Evolutionary conservation across 805 yeast species (phyloP).

Genomic region (Yarrowia deformans): DNA sequence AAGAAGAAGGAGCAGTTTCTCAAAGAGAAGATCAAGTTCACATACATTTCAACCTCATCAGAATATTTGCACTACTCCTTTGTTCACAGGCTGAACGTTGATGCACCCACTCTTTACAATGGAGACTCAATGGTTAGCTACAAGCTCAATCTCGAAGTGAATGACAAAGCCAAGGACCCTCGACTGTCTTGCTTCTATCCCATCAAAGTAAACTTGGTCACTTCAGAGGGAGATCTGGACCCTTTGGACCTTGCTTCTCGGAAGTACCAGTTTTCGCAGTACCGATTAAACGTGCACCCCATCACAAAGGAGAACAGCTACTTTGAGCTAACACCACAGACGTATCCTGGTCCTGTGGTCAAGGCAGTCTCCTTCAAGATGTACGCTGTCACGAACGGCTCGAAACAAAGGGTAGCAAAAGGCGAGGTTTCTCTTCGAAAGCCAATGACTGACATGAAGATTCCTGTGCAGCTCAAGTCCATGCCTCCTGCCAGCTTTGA

Average conservation of each 20-base stretch:
- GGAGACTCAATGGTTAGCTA: slow-evolving; percentile 25
- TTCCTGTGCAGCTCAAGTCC: not conserved
- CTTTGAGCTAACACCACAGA: not conserved
- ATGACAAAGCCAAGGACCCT: slow-evolving; percentile 14
- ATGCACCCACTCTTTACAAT: slow-evolving; percentile 14
- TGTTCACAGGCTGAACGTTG: not conserved
- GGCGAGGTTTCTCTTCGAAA: slow-evolving; percentile 10
- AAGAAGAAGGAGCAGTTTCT: slow-evolving; percentile 5
- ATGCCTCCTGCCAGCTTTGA: slow-evolving; percentile 11
- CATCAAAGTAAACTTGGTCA: not conserved
- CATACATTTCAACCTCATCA: not conserved
- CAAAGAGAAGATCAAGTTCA: slow-evolving; percentile 23
- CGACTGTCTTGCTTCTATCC: slow-evolving; percentile 25
- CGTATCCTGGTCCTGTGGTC: slow-evolving; percentile 4
- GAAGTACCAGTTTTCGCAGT: slow-evolving; percentile 4
- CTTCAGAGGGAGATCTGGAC: not conserved
- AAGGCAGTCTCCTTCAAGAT: slow-evolving; percentile 17
- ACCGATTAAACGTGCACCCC: not conserved
- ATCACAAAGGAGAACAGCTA: slow-evolving; percentile 15
- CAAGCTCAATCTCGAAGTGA: slow-evolving; percentile 1
- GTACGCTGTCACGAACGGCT: slow-evolving; percentile 10
- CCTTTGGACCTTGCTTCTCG: slow-evolving; percentile 4
- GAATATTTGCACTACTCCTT: slow-evolving; percentile 14
- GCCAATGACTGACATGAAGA: slow-evolving; percentile 18
- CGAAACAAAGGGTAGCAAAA: slow-evolving; percentile 9